phyloP scores from a whole-genome alignment of 139 green algal genomes.

The Micractinium sp. region DNA sequence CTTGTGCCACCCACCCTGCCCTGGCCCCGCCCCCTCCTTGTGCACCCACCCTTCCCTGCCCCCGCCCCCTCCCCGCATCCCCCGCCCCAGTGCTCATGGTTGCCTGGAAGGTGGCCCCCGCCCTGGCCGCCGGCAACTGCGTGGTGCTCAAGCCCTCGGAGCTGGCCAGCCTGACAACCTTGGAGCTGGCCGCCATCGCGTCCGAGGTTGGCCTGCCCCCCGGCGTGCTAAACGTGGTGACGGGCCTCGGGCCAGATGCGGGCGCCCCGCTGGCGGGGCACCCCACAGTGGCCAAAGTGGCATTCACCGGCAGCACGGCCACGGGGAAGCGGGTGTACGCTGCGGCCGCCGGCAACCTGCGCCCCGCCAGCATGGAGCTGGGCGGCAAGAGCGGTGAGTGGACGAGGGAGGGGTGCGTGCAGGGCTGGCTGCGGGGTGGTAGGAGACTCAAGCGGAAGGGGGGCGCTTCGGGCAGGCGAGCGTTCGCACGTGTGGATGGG shows the following conservation, averaged over 20 bases:
- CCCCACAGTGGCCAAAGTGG: conserved; percentile 81
- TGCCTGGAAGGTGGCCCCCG: conserved; percentile 88
- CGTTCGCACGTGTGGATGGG: no score
- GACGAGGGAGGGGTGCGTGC: neutral
- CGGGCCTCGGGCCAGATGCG: conserved; percentile 27
- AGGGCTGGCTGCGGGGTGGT: neutral
- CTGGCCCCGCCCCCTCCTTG: neutral
- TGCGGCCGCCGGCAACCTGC: conserved; percentile 75
- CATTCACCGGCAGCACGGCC: conserved; percentile 83
- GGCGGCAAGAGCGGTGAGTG: conserved; percentile 78
- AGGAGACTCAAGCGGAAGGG: neutral
- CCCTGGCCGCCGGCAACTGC: conserved; percentile 84
- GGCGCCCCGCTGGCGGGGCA: conserved; percentile 36
- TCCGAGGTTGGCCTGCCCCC: conserved; percentile 70
- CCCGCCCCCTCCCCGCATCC: neutral
- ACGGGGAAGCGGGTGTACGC: conserved; percentile 72
- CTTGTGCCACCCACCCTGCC: neutral
- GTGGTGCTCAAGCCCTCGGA: conserved; percentile 88
- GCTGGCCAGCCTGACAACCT: conserved; percentile 80
- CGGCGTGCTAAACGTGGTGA: conserved; percentile 85
- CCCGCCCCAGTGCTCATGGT: conserved; percentile 49
- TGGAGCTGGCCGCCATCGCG: conserved; percentile 84
- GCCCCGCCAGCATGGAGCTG: conserved; percentile 79
- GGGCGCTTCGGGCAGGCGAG: neutral
- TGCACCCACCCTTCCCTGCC: neutral